Percentiles rank a stretch among this genome's conserved stretches.
Conservation (phyloP, 2,329 filamentous ascomycete species). For the Zymoseptoria pseudotritici region DNA sequence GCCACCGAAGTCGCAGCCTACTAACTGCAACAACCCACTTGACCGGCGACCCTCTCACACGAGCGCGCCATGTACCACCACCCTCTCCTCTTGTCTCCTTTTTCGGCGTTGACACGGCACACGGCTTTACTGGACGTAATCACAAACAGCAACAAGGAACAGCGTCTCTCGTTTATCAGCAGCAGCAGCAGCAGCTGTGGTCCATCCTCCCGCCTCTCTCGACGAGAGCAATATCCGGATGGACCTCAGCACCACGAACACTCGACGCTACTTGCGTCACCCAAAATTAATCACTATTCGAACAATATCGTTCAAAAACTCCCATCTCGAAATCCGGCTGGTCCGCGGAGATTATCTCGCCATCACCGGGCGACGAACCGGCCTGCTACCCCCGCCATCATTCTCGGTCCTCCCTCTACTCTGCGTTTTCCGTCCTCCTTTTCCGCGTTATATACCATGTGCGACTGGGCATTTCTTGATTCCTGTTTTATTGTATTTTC, state of each 20-base stretch:
- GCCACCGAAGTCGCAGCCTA: constrained; percentile 27
- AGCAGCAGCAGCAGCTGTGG: neutral
- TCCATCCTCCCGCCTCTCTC: neutral
- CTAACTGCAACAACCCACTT: constrained; percentile 9
- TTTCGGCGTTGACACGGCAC: neutral
- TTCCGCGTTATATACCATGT: constrained; percentile 20
- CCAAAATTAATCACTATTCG: neutral
- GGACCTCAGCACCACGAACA: neutral
- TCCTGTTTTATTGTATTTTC: neutral
- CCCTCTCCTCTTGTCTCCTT: neutral
- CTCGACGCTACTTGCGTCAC: neutral
- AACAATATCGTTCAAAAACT: neutral
- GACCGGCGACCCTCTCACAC: neutral
- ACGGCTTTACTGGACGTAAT: neutral
- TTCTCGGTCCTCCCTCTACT: neutral
- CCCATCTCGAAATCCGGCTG: constrained; percentile 1
- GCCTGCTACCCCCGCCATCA: neutral
- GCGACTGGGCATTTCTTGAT: constrained; percentile 1
- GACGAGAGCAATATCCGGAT: neutral
- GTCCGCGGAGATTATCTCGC: neutral
- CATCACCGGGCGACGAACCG: neutral
- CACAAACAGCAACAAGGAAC: neutral
- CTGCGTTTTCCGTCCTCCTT: constrained; percentile 1
- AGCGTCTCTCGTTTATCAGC: neutral
- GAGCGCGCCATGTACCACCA: neutral